Evolutionary conservation across 2,329 filamentous ascomycete genomes (phyloP).

Genomic region (Cadophora luteo-olivacea): DNA sequence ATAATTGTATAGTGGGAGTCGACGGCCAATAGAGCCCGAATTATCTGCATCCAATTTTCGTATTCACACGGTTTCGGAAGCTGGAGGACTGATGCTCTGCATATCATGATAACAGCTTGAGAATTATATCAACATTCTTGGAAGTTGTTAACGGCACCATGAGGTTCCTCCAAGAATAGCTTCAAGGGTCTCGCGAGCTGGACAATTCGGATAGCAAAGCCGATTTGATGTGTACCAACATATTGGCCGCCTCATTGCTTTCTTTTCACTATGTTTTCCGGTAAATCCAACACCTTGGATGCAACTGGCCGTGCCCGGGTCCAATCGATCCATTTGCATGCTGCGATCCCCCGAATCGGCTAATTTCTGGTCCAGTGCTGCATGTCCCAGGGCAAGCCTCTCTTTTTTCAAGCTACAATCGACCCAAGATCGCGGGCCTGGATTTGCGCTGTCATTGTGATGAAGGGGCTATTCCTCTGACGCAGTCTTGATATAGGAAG

Average conservation of each 20-base stretch:
- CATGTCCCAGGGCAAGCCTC: constrained; percentile 7
- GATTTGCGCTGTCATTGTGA: constrained; percentile 8
- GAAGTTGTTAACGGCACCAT: not conserved
- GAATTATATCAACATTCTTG: not conserved
- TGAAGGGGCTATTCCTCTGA: constrained; percentile 10
- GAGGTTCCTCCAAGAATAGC: not conserved
- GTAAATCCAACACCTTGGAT: not conserved
- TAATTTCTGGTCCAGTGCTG: constrained; percentile 12
- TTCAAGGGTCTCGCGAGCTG: not conserved
- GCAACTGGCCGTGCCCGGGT: not conserved
- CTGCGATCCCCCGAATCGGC: constrained; percentile 14
- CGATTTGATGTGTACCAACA: not conserved
- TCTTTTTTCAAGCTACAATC: constrained; percentile 19
- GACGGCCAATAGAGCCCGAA: constrained; percentile 1
- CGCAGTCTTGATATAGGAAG: constrained; percentile 14
- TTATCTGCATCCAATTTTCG: not conserved
- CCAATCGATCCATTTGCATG: constrained; percentile 14
- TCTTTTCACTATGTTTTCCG: not conserved
- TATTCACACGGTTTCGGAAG: not conserved
- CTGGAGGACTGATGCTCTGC: not conserved
- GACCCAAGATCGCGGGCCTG: constrained; percentile 21
- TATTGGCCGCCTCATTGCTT: not conserved
- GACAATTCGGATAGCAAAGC: not conserved
- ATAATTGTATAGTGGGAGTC: not conserved
- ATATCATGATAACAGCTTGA: not conserved